Conservation (phyloP, 2,329 filamentous ascomycete genomes). For the Ophiostoma ips region DNA sequence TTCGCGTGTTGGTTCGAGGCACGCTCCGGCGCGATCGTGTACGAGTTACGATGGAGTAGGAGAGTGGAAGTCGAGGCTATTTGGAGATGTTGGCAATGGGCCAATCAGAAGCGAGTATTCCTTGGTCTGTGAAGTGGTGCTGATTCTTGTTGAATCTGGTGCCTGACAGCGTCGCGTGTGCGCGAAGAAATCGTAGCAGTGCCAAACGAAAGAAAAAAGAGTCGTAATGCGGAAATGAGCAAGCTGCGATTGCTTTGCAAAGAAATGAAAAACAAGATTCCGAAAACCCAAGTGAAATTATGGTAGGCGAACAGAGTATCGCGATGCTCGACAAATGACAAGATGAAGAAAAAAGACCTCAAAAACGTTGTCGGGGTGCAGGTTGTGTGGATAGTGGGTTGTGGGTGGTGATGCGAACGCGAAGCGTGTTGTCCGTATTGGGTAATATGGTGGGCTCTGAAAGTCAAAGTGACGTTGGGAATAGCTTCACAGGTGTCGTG, state of each 20-base stretch:
- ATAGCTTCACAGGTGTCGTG: slow-evolving; percentile 11
- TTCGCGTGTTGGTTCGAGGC: not conserved
- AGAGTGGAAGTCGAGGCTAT: not conserved
- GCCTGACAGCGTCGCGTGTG: not conserved
- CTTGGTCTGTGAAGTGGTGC: not conserved
- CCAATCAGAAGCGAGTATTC: slow-evolving; percentile 5
- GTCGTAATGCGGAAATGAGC: not conserved
- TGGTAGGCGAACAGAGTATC: not conserved
- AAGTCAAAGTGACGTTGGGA: slow-evolving; percentile 2
- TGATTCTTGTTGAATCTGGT: not conserved
- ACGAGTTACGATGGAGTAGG: not conserved
- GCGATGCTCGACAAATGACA: not conserved
- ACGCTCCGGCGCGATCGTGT: slow-evolving; percentile 1
- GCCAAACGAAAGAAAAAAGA: not conserved
- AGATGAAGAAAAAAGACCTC: not conserved
- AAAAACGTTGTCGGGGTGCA: not conserved
- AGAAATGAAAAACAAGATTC: not conserved
- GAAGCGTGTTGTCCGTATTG: slow-evolving; percentile 1
- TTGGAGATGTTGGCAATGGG: slow-evolving; percentile 4
- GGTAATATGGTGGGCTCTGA: slow-evolving; percentile 1
- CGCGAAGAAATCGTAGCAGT: not conserved
- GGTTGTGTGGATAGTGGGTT: too few relatives aligned
- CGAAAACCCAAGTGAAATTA: not conserved
- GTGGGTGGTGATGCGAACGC: not conserved
- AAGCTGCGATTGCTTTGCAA: not conserved